These are phyloP conservation scores for Cystobasidium onofrii DNA, from an alignment of 768 basidiomycete genomes.

Conservation along the genomic window DNA sequence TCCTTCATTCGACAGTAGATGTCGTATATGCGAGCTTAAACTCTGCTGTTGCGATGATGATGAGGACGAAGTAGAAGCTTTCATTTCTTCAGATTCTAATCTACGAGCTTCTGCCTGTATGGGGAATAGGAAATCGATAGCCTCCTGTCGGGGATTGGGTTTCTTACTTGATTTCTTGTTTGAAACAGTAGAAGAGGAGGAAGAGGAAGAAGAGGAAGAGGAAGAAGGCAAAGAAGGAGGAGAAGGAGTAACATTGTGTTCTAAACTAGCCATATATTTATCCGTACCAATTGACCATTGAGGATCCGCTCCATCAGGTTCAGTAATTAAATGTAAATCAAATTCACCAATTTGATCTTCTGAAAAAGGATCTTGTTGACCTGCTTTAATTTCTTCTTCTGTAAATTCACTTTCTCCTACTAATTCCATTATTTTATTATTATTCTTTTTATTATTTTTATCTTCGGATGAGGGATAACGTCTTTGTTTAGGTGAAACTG, in stretches of 20 bases:
- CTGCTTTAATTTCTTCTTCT: conserved; percentile 5
- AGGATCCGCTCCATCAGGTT: conserved; percentile 27
- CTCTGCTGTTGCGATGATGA: not conserved
- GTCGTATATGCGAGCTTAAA: not conserved
- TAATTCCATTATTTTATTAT: not conserved
- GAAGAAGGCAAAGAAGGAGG: not conserved
- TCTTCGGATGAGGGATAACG: not conserved
- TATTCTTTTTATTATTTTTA: not conserved
- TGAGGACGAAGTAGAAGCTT: not conserved
- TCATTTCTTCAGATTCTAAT: not conserved
- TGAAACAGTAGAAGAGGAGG: not conserved
- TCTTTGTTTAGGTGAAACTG: conserved; percentile 20
- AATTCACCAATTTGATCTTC: not conserved
- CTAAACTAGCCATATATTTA: conserved; percentile 8
- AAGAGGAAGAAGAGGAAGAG: not conserved
- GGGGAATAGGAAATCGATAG: conserved; percentile 18
- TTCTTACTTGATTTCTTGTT: not conserved
- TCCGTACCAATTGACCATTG: conserved; percentile 16
- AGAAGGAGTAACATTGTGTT: conserved; percentile 15
- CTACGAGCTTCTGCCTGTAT: conserved; percentile 15
- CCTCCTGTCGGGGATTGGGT: not conserved
- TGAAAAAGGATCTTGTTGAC: not conserved
- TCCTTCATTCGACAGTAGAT: not conserved
- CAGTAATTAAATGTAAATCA: conserved; percentile 13
- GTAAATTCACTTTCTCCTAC: conserved; percentile 11